Percentiles rank a stretch among this genome's conserved stretches.
These are phyloP conservation scores for Candida tibetensis DNA, from an alignment of 805 yeast species.

Conservation along the genomic window DNA sequence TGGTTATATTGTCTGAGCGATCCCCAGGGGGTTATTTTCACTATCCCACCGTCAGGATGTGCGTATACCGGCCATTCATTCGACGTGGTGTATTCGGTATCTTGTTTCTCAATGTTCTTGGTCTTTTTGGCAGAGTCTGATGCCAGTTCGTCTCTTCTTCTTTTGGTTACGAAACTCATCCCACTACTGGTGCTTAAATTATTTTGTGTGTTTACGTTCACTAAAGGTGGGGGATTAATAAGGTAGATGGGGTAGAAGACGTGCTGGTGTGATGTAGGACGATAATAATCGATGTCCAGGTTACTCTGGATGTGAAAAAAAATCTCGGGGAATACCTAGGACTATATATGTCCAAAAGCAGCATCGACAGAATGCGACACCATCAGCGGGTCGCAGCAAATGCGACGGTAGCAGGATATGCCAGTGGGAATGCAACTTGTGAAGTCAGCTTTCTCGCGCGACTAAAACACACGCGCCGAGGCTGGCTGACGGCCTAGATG, in stretches of 20 bases:
- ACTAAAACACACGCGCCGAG: not conserved
- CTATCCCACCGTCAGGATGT: slow-evolving; percentile 62
- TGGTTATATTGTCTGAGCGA: slow-evolving; percentile 47
- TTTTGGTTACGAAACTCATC: slow-evolving; percentile 14
- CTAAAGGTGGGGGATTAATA: no score
- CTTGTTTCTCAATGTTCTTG: slow-evolving; percentile 17
- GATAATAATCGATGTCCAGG: no score
- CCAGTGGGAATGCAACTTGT: no score
- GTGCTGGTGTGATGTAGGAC: no score
- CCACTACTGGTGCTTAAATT: not conserved
- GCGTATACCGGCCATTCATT: slow-evolving; percentile 54
- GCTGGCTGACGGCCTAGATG: not conserved
- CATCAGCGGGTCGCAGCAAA: not conserved
- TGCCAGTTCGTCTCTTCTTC: slow-evolving; percentile 23
- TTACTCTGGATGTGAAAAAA: not conserved
- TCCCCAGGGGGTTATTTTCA: slow-evolving; percentile 65
- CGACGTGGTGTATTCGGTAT: slow-evolving; percentile 11
- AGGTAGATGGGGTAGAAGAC: no score
- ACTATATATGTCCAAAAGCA: not conserved
- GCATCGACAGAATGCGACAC: no score
- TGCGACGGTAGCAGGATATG: not conserved
- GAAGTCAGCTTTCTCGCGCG: no score
- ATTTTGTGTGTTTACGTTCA: no score
- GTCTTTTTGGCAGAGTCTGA: slow-evolving; percentile 18
- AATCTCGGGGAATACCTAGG: not conserved